Conservation (phyloP, 2,329 filamentous ascomycete genomes). For the Stachybotrys chlorohalonatus region DNA sequence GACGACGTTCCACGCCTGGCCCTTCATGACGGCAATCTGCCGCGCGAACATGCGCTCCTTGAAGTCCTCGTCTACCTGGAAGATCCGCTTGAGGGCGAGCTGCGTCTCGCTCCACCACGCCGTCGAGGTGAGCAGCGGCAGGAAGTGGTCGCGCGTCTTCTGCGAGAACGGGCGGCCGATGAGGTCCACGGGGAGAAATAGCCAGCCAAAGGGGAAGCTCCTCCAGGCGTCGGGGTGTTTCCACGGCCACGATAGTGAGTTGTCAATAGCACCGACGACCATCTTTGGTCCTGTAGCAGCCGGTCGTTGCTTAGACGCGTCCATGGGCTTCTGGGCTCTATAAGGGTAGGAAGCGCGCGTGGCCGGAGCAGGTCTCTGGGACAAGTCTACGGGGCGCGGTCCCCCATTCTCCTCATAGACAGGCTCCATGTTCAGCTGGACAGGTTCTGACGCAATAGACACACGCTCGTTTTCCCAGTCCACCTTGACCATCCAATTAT, state of each 20-base stretch:
- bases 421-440: slow-evolving; percentile 53
- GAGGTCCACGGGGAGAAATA: slow-evolving; percentile 91
- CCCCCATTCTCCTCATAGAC: slow-evolving; percentile 31
- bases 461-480: slow-evolving; percentile 78
- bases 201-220: slow-evolving; percentile 95
- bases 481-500: slow-evolving; percentile 99
- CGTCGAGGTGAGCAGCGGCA: slow-evolving; percentile 90
- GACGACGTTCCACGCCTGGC: slow-evolving; percentile 98
- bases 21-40: slow-evolving; percentile 98
- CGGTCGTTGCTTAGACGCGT: slow-evolving; percentile 47
- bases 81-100: slow-evolving; percentile 73
- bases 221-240: slow-evolving; percentile 90
- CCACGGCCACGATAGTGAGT: slow-evolving; percentile 97
- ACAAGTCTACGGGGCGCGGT: slow-evolving; percentile 53
- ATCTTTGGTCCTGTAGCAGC: slow-evolving; percentile 49
- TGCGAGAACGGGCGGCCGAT: slow-evolving; percentile 96
- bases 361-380: slow-evolving; percentile 29
- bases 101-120: slow-evolving; percentile 97
- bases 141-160: slow-evolving; percentile 85
- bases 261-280: slow-evolving; percentile 87
- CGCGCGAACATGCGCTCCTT: slow-evolving; percentile 98
- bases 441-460: slow-evolving; percentile 75
- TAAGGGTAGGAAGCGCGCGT: slow-evolving; percentile 55
- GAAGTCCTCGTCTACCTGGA: slow-evolving; percentile 89
- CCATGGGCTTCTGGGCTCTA: slow-evolving; percentile 74